Base-by-base conservation (phyloP, 768 basidiomycete species). In the Pleurotus eryngii region DNA sequence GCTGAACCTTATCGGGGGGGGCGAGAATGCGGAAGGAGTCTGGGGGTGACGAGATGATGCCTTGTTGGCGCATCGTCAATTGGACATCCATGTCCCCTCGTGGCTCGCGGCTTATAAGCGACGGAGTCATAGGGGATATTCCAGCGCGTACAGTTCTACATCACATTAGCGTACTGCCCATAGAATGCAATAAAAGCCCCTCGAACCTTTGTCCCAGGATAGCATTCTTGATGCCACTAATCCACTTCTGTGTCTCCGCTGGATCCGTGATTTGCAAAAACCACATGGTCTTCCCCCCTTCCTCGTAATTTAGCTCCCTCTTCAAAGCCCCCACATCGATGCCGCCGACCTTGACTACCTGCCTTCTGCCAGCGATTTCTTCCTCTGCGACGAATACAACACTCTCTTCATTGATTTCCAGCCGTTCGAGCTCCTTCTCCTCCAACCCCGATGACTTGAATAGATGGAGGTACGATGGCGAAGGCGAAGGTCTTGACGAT, bases 1-100 rank as follows among this genome's bases (percentile, higher is more conserved):
- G 50, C 11, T 37, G 54, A 7, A 54, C 35, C 55, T 35, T 38
- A 54, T 39, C 20, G 56, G 62, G 18, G 56, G 35, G 51, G 63
- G 60, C 24, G 45, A 46, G 42, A 39, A 20, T 53, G 20, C 42
- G 35, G 26, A 54, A 42, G 4, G 51, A 24, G n/a, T 54, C 51
- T 24, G 51, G 68, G 53, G 70, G 68, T 24, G 75, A 75, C 26
- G 74, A 73, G 60, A 77, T 73, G 54, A 84, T 70, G n/a, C 81
- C 84, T 62, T 89, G 87, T 30, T 83, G 76, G 48, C 85, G 85
- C 77, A 92, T 89, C 27, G 87, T 86, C 37, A 92, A 76, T 82
- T 90, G 88, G 47, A 91, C 90, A 66, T 92, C 90, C 75, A 92
- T 82, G 65, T 92, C 90, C 5, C 90, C 90, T 46, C 84, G 78